phyloP scores from a whole-genome alignment of 306 rosid genomes.

The Quillaja saponaria region DNA sequence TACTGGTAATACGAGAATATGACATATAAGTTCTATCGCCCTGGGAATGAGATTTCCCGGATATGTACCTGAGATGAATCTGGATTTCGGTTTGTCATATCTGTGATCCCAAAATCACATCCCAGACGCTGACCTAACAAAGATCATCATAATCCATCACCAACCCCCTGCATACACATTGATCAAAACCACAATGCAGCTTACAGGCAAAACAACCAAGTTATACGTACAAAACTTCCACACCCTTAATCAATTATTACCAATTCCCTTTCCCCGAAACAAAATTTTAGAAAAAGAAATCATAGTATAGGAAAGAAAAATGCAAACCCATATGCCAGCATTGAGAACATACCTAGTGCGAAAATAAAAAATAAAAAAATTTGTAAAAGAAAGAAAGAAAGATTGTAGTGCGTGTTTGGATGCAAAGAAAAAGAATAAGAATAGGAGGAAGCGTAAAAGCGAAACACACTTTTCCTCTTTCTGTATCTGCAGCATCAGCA shows the following conservation, averaged over 20 bases:
- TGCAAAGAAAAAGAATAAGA: not conserved
- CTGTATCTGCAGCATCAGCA: not conserved
- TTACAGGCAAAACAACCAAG: slow-evolving; percentile 15
- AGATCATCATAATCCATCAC: slow-evolving; percentile 37
- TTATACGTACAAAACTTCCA: not conserved
- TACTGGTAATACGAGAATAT: not conserved
- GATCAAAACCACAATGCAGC: slow-evolving; percentile 37
- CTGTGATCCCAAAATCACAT: slow-evolving; percentile 60
- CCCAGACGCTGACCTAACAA: slow-evolving; percentile 31
- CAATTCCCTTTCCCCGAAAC: not conserved
- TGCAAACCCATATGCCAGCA: not conserved
- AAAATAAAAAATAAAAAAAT: not conserved
- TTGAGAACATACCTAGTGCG: slow-evolving; percentile 23
- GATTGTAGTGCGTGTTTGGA: slow-evolving; percentile 11
- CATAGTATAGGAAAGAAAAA: too few relatives aligned
- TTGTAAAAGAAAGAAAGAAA: not conserved
- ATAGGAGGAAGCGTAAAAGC: slow-evolving; percentile 26
- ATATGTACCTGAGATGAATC: slow-evolving; percentile 60
- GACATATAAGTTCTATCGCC: not conserved
- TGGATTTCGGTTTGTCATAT: slow-evolving; percentile 64
- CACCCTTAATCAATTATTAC: not conserved
- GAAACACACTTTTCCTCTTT: slow-evolving; percentile 21
- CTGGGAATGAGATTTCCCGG: not conserved
- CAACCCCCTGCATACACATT: slow-evolving; percentile 35
- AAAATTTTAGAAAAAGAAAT: not conserved